phyloP scores from a whole-genome alignment of 106 monocot genomes.

The Dendrobium chrysotoxum region DNA sequence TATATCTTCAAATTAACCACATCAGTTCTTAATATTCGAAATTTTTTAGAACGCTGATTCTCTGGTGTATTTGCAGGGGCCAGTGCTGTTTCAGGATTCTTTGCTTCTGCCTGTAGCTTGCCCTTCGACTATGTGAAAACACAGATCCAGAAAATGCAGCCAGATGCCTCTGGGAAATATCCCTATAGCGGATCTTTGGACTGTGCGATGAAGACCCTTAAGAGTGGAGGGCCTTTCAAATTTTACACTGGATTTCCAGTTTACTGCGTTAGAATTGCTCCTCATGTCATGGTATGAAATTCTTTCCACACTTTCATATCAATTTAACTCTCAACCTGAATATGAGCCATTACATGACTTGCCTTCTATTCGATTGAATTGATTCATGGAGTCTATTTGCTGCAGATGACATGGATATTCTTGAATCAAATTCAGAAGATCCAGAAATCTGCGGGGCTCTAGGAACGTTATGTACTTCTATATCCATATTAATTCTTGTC shows the following conservation, averaged over 20 bases:
- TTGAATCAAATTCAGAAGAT: constrained; percentile 60
- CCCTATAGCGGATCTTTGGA: constrained; percentile 64
- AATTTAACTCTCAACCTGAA: not conserved
- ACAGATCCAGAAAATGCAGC: constrained; percentile 82
- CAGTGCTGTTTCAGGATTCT: constrained; percentile 74
- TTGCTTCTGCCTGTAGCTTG: constrained; percentile 67
- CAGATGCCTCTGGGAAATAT: constrained; percentile 65
- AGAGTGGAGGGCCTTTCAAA: constrained; percentile 58
- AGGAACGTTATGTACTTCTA: not conserved
- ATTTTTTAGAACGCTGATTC: no score
- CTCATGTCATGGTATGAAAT: constrained; percentile 57
- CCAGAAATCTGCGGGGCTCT: constrained; percentile 33
- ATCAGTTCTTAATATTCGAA: not conserved
- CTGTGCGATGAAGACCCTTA: constrained; percentile 53
- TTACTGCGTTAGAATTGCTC: constrained; percentile 63
- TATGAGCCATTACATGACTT: not conserved
- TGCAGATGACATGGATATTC: constrained; percentile 73
- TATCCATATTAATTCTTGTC: not conserved
- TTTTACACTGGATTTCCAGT: constrained; percentile 79
- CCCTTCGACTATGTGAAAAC: constrained; percentile 84
- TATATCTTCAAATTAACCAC: no score
- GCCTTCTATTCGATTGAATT: not conserved
- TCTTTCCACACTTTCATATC: not conserved
- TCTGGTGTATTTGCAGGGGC: constrained; percentile 35
- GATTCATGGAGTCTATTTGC: not conserved